Percentiles rank a stretch among this genome's conserved stretches.
Conservation (phyloP, 345 rosid species). For the Lenwebbia sp. region DNA sequence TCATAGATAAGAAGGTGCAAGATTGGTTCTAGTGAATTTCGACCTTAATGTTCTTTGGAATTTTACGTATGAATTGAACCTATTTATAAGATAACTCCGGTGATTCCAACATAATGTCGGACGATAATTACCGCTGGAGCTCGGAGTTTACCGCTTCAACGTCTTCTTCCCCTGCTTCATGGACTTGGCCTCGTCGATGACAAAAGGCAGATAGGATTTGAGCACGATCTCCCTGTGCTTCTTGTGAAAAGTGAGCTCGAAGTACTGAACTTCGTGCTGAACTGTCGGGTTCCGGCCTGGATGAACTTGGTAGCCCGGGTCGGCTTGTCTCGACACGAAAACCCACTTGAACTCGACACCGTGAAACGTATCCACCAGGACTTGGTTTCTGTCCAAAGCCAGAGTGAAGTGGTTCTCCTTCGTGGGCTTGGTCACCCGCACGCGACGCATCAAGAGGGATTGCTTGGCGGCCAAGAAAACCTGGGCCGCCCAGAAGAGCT, state of each 20-base stretch:
- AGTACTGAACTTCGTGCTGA: constrained; percentile 20
- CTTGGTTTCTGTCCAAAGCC: constrained; percentile 37
- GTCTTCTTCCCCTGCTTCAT: constrained; percentile 33
- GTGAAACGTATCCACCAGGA: constrained; percentile 28
- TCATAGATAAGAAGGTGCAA: not conserved
- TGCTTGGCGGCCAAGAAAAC: constrained; percentile 23
- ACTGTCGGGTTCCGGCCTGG: constrained; percentile 6
- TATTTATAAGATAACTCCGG: too few species aligned
- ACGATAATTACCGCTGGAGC: not conserved
- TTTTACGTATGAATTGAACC: not conserved
- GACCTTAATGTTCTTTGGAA: not conserved
- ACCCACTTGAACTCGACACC: constrained; percentile 44
- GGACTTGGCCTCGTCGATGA: constrained; percentile 28
- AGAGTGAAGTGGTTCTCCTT: constrained; percentile 35
- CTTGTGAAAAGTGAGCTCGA: constrained; percentile 43
- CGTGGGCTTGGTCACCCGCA: constrained; percentile 37
- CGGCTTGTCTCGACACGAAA: constrained; percentile 10
- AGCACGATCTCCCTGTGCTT: constrained; percentile 39
- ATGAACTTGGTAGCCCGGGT: constrained; percentile 14
- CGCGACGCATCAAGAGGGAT: constrained; percentile 21
- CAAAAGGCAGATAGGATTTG: constrained; percentile 35
- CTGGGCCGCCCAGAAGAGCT: constrained; percentile 30
- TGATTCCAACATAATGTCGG: too few species aligned
- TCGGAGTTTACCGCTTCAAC: constrained; percentile 39
- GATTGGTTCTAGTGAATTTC: not conserved